Evolutionary conservation across 345 rosid genomes (phyloP), one percentile per base, ranked within the genome.

Genomic region (Cardamine chenopodiifolia): DNA sequence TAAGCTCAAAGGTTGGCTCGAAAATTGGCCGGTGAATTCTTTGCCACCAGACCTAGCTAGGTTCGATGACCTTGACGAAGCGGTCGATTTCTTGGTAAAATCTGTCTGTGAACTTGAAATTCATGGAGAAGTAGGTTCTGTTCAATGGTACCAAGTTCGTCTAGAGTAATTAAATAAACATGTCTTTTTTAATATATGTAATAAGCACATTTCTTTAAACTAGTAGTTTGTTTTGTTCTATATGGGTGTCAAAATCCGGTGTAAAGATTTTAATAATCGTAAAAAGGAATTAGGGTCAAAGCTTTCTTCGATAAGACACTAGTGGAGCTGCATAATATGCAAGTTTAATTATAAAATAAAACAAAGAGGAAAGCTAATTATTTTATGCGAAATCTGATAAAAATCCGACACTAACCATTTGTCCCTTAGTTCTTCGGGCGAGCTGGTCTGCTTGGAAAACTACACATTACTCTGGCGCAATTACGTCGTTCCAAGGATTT

Each of bases 121-220:
- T 61, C 86, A 88, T 45, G 98, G 94, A 25, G 90, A 87, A 59
- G 90, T 84, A 9, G 92, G 98, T 55, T 80, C 92, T 28, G 85
- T 92, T 66, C 96, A 92, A 53, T 92, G 96, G 98, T 90, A 85
- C 20, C 85, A 92, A 85, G 89, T 92, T 76, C 87, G 91, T 37
- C 70, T 92, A 53, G 96, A 92, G 39, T 88, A 81, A 83, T 9
- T 60, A 9, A 19, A 19, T 14, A 58, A 48, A 45, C 5, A 23
- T 31, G 1, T 8, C 8, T 59, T 7, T 44, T 44, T 9, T 14
- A 8, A 14, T 9, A 1, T 34, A 4, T 54, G 40, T 74, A 55
- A 32, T 25, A 35, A 34, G 31, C 12, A 45, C 37, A 45, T 59
- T 19, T 5, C 9, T 18, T 32, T 31, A 9, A 56, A 29, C 39